Base-by-base conservation (phyloP, 257 asterid species). In the Solanum infundibuliforme region DNA sequence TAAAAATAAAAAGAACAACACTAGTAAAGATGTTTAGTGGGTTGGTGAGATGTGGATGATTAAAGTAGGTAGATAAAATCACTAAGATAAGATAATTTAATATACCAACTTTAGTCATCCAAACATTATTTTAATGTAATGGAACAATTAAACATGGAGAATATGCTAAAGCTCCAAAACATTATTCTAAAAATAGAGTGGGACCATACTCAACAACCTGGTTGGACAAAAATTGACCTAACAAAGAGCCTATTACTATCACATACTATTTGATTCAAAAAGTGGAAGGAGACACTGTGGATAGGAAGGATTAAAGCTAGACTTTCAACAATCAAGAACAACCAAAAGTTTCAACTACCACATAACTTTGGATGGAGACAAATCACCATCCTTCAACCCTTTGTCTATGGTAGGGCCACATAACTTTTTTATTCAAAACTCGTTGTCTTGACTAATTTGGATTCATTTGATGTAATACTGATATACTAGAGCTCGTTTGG, bases 321-420 rank as follows among this genome's bases (percentile, higher is more conserved):
- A 88, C 69, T 46, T 48, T 52, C 83, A 88, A 88, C 89, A 4
- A 84, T 88, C 89, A 84, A 69, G 25, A 60, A 52, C 27, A 77
- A 74, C 41, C 83, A 90, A 66, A 62, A 71, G 43, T 39, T 84
- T 69, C 90, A 55, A 87, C 90, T 11, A 77, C 89, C 88, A 86
- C 87, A 46, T 4, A 82, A 60, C 14, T 77, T n/a, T 60, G 20
- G 75, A 76, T 16, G 16, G 62, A 46, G 27, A 43, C 85, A 81
- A 43, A 79, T 13, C 66, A 13, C 18, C 39, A 79, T 43, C 66
- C 25, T 79, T 58, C 39, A 77, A 66, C 68, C 58, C 41, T 75
- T 18, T 55, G 65, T 18, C 65, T 18, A 32, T 60, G 27, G 72
- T 77, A 29, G 27, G 88, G 85, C 5, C 75, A 52, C 36, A 38